Base-by-base conservation (phyloP, 2,329 filamentous ascomycete genomes). In the Leptographium lundbergii region DNA sequence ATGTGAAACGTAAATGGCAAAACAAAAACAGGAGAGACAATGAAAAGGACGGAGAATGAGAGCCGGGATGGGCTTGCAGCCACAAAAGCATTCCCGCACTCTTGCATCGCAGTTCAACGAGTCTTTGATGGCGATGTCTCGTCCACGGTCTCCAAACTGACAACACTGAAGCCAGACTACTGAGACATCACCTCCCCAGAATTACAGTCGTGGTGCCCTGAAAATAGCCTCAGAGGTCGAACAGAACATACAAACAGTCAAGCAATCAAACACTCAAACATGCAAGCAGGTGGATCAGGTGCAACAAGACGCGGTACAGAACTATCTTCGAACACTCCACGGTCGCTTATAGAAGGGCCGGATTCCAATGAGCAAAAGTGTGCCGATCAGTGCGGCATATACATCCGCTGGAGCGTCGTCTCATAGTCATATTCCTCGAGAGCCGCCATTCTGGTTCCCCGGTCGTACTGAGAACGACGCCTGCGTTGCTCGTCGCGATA, bases 401-500 rank as follows among this genome's bases (percentile, higher is more conserved):
- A 67, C 59, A 66, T 63, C 14, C 67, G 70, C 62, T 74, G 74
- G 47, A 77, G 65, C 4, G 73, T 65, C 11, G 70, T 66, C 56
- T 81, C 78, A 58, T 77, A 79, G 62, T 81, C 79, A 60, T 75
- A 80, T 66, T 86, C 81, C 67, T 88, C 85, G 14, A 85, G 72
- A 24, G 82, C 85, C 24, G 86, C 86, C 62, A 88, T 79, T 60
- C 84, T 81, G 32, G 88, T 94, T 32, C 90, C 90, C 62, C 89
- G 86, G 66, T 95, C 90, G 66, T 83, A 95, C 66, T 89, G 86
- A 25, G 88, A 91, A 57, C 84, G 82, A 59, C 87, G 84, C 55
- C 86, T 85, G 62, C 88, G 85, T 69, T 91, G 88, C 68, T 91
- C 86, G 63, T 89, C 84, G 19, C 86, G 81, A 65, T 85, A 82